These are phyloP conservation scores for Scutellaria barbata DNA, from an alignment of 257 asterid species.

Conservation along the genomic window DNA sequence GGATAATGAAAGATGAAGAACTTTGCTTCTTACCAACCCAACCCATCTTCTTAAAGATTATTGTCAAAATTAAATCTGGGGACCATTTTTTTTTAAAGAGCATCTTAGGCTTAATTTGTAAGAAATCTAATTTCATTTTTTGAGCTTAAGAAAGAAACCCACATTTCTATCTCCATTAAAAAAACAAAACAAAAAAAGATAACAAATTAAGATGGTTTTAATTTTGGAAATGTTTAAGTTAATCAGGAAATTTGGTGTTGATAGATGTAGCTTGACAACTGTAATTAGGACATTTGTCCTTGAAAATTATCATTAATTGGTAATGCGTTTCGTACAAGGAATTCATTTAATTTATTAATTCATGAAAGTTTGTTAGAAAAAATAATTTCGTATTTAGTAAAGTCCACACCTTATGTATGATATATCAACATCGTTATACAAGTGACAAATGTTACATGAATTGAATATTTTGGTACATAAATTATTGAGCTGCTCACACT, in stretches of 20 bases:
- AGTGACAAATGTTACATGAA: background rate
- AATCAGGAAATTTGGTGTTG: conserved; percentile 56
- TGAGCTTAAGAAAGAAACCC: conserved; percentile 4
- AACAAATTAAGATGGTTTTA: conserved; percentile 30
- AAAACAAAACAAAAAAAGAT: conserved; percentile 36
- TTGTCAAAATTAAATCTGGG: conserved; percentile 38
- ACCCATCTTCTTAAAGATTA: conserved; percentile 50
- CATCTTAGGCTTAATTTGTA: conserved; percentile 50
- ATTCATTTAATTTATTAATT: conserved; percentile 5
- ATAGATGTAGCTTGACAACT: conserved; percentile 54
- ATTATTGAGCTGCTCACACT: background rate
- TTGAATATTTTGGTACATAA: background rate
- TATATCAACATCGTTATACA: background rate
- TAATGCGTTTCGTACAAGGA: conserved; percentile 31
- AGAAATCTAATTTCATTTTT: conserved; percentile 31
- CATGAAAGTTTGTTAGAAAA: background rate
- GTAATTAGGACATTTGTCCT: background rate
- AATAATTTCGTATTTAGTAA: background rate
- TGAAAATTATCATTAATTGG: conserved; percentile 8
- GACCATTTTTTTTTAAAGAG: conserved; percentile 60
- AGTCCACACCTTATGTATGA: too few relatives aligned
- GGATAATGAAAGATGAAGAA: conserved; percentile 48
- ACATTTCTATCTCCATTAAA: conserved; percentile 13
- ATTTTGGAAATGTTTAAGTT: conserved; percentile 48
- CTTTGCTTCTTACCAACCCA: conserved; percentile 81